Conservation (phyloP, 2,329 filamentous ascomycete species). For the Fonsecaea nubica region DNA sequence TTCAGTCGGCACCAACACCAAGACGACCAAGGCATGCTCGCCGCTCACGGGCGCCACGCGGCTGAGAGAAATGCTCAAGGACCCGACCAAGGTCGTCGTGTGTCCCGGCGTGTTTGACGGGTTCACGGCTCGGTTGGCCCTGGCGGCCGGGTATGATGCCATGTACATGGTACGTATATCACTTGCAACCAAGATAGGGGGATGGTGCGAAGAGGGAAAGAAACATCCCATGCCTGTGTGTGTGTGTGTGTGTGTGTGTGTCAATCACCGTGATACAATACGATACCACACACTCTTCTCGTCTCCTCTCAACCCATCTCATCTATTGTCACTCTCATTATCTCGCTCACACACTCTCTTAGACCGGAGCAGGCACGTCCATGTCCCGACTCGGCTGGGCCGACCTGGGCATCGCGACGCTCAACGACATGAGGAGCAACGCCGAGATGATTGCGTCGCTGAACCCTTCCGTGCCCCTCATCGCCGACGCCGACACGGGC, state of each 20-base stretch:
- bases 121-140: slow-evolving; percentile 56
- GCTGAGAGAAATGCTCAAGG: slow-evolving; percentile 45
- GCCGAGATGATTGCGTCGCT: slow-evolving; percentile 62
- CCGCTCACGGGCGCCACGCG: slow-evolving; percentile 32
- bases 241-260: no score
- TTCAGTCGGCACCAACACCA: slow-evolving; percentile 7
- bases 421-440: slow-evolving; percentile 61
- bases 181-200: no score
- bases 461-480: slow-evolving; percentile 57
- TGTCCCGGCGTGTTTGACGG: slow-evolving; percentile 61
- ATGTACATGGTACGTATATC: slow-evolving; percentile 53
- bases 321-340: no score
- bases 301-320: no score
- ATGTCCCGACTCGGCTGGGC: slow-evolving; percentile 57
- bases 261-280: neutral
- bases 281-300: neutral
- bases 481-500: slow-evolving; percentile 61
- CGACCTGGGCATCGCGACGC: slow-evolving; percentile 58
- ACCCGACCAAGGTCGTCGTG: slow-evolving; percentile 50
- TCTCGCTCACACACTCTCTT: no score
- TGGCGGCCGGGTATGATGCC: slow-evolving; percentile 57
- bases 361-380: slow-evolving; percentile 49
- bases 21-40: slow-evolving; percentile 18
- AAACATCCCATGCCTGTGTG: no score
- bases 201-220: no score